These are phyloP conservation scores for Boletus bicolor DNA, from an alignment of 768 basidiomycete species.

Conservation along the genomic window DNA sequence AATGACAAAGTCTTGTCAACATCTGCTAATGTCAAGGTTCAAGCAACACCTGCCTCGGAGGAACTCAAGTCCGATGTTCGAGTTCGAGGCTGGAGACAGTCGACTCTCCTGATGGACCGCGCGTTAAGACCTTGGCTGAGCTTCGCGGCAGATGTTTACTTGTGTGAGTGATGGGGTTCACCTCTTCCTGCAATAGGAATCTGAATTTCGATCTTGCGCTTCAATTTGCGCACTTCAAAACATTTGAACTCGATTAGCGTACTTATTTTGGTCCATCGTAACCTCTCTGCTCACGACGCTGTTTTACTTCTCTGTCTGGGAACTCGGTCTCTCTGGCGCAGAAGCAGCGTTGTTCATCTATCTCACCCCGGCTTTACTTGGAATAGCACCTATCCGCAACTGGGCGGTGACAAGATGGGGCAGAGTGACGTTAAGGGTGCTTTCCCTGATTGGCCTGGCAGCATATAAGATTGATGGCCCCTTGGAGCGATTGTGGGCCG, in stretches of 20 bases:
- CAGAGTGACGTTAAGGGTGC: constrained; percentile 43
- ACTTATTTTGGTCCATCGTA: constrained; percentile 79
- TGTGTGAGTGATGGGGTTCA: constrained; percentile 42
- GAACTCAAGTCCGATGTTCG: background rate
- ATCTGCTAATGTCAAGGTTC: background rate
- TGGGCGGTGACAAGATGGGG: constrained; percentile 50
- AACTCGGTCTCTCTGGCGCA: constrained; percentile 78
- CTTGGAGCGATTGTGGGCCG: constrained; percentile 51
- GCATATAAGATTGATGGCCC: constrained; percentile 54
- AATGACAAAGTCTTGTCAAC: background rate
- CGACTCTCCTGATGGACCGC: background rate
- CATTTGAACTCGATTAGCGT: constrained; percentile 43
- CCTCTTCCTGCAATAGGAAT: background rate
- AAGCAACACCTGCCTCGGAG: background rate
- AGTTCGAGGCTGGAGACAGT: background rate
- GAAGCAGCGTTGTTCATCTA: constrained; percentile 73
- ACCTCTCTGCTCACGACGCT: constrained; percentile 75
- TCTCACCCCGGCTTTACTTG: constrained; percentile 65
- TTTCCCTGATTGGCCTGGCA: constrained; percentile 51
- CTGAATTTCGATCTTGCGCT: background rate
- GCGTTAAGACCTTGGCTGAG: constrained; percentile 20
- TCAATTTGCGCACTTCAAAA: background rate
- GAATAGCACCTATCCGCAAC: constrained; percentile 40
- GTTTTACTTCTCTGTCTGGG: constrained; percentile 93
- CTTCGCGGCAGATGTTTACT: constrained; percentile 49